These are phyloP conservation scores for Ziziphus jujuba DNA, from an alignment of 306 rosid species.

Conservation along the genomic window DNA sequence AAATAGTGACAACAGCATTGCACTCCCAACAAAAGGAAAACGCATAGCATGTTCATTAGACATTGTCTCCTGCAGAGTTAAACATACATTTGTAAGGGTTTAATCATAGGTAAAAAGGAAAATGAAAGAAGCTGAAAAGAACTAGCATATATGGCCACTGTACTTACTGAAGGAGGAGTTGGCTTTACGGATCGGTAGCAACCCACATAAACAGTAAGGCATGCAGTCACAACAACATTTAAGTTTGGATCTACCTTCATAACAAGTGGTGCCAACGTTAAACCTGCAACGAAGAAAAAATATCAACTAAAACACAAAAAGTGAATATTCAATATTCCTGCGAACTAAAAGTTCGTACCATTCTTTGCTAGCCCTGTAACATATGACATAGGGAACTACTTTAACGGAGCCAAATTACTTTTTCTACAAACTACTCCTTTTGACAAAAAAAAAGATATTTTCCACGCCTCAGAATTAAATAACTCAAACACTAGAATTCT, in stretches of 20 bases:
- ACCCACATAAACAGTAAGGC: slow-evolving; percentile 87
- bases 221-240: slow-evolving; percentile 87
- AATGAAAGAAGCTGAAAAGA: not conserved
- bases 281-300: slow-evolving; percentile 54
- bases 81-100: slow-evolving; percentile 16
- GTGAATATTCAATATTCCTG: not conserved
- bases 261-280: slow-evolving; percentile 89
- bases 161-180: slow-evolving; percentile 89
- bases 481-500: not conserved
- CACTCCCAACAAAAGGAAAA: slow-evolving; percentile 99
- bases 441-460: not conserved
- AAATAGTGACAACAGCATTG: slow-evolving; percentile 92
- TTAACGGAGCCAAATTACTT: not conserved
- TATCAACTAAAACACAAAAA: not conserved
- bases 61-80: slow-evolving; percentile 91
- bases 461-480: not conserved
- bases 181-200: slow-evolving; percentile 96
- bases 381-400: not conserved
- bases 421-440: not conserved
- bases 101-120: not conserved
- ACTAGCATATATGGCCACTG: not conserved
- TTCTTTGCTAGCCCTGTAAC: not conserved
- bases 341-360: too few relatives aligned
- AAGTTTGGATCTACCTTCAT: slow-evolving; percentile 85
- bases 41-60: slow-evolving; percentile 99